Evolutionary conservation across 345 rosid species (phyloP).

Genomic region (Camelina sativa): DNA sequence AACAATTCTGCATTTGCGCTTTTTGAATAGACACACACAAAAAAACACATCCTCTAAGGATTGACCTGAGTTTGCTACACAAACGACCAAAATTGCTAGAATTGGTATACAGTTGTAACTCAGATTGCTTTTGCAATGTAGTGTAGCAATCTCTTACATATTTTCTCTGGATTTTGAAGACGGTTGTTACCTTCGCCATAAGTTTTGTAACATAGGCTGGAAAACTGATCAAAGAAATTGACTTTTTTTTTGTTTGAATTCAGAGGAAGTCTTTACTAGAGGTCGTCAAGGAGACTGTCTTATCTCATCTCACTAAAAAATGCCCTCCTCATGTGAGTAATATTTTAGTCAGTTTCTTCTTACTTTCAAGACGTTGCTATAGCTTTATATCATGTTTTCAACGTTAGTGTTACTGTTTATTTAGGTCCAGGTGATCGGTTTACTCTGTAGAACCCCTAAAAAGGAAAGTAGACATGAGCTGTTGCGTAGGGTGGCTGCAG

Average conservation of each 20-base stretch:
- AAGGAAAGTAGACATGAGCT: slow-evolving; percentile 91
- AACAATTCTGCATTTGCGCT: not conserved
- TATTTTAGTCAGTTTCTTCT: not conserved
- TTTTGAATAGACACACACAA: not conserved
- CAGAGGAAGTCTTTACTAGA: slow-evolving; percentile 80
- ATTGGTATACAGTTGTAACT: not conserved
- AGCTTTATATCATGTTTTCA: not conserved
- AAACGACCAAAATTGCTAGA: not conserved
- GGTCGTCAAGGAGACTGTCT: slow-evolving; percentile 91
- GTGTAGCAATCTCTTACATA: not conserved
- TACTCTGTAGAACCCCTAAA: slow-evolving; percentile 88
- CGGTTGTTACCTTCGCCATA: not conserved
- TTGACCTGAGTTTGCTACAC: not conserved
- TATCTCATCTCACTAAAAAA: slow-evolving; percentile 81
- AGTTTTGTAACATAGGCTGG: not conserved
- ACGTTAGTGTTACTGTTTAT: not conserved
- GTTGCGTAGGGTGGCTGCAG: slow-evolving; percentile 90
- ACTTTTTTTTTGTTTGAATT: slow-evolving; percentile 42
- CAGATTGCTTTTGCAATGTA: not conserved
- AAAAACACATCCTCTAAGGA: not conserved
- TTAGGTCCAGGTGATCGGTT: slow-evolving; percentile 91
- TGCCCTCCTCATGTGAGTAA: slow-evolving; percentile 85
- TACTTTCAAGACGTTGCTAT: not conserved
- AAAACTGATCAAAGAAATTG: not conserved
- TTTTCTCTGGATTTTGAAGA: not conserved